These are phyloP conservation scores for Pittosporum tobira DNA, from an alignment of 129 eudicot genomes.

Conservation along the genomic window DNA sequence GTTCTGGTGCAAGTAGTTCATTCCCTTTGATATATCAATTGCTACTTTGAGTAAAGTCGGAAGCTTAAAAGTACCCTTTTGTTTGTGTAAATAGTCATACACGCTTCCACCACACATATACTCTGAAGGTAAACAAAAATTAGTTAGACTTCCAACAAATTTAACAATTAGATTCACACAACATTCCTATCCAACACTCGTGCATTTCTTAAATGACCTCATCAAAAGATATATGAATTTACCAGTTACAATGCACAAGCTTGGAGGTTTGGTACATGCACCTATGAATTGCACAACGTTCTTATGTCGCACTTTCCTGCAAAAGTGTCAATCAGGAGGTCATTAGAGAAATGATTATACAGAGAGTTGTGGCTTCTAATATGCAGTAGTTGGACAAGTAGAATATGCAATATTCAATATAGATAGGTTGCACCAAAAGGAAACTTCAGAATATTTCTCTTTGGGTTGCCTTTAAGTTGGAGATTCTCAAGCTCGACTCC, in stretches of 20 bases:
- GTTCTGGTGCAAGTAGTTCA: constrained; percentile 96
- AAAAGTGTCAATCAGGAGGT: constrained; percentile 11
- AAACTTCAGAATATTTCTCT: background rate
- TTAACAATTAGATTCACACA: background rate
- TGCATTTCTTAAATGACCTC: background rate
- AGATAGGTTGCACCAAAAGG: background rate
- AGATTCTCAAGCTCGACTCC: background rate
- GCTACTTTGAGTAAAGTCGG: constrained; percentile 86
- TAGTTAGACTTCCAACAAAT: background rate
- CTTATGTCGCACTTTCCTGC: constrained; percentile 91
- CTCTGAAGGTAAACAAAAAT: constrained; percentile 32
- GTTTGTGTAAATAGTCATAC: constrained; percentile 92
- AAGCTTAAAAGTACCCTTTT: constrained; percentile 85
- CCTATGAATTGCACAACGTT: constrained; percentile 98
- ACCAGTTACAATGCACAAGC: constrained; percentile 98
- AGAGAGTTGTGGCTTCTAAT: background rate
- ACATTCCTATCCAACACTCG: background rate
- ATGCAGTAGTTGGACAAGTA: background rate
- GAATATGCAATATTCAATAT: background rate
- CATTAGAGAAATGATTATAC: background rate
- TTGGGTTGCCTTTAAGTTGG: background rate
- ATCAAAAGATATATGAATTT: background rate
- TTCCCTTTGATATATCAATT: constrained; percentile 86
- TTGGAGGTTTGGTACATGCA: constrained; percentile 91
- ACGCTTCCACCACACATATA: constrained; percentile 97